Conservation (phyloP, 108 stramenopile genomes). For the Cylindrotheca fusiformis region DNA sequence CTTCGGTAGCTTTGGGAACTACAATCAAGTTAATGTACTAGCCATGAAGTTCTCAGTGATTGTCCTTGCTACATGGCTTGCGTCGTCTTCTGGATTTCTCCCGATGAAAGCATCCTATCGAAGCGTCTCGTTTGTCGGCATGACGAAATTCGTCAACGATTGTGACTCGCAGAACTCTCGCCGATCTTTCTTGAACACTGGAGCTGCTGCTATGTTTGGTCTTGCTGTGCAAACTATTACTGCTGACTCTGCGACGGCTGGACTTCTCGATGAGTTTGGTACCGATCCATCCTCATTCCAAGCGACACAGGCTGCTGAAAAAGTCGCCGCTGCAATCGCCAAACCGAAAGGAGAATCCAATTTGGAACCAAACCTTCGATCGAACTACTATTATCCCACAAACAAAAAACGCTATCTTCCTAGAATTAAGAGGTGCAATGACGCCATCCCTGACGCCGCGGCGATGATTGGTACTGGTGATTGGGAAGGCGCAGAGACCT, state of each 20-base stretch:
- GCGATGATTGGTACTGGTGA: slow-evolving; percentile 54
- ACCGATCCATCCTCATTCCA: slow-evolving; percentile 64
- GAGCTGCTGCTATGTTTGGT: not conserved
- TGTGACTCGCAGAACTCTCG: not conserved
- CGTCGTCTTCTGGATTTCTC: not conserved
- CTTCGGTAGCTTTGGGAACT: not conserved
- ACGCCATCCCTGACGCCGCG: slow-evolving; percentile 65
- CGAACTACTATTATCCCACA: slow-evolving; percentile 77
- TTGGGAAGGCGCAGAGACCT: slow-evolving; percentile 63
- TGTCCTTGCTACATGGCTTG: not conserved
- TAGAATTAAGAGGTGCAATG: slow-evolving; percentile 75
- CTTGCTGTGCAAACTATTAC: slow-evolving; percentile 1
- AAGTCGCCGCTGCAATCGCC: not conserved
- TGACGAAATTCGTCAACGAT: no score
- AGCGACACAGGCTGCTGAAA: slow-evolving; percentile 17
- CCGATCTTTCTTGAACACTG: slow-evolving; percentile 1
- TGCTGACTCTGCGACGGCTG: slow-evolving; percentile 26
- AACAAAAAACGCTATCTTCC: slow-evolving; percentile 80
- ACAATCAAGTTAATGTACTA: not conserved
- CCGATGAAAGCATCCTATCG: no score
- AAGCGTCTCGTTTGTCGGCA: no score
- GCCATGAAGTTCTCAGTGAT: not conserved
- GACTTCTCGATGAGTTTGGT: slow-evolving; percentile 75
- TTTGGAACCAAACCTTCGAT: slow-evolving; percentile 75
- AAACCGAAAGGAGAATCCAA: slow-evolving; percentile 45